Base-by-base conservation (phyloP, 2,329 filamentous ascomycete species). In the Sporothrix mexicana region DNA sequence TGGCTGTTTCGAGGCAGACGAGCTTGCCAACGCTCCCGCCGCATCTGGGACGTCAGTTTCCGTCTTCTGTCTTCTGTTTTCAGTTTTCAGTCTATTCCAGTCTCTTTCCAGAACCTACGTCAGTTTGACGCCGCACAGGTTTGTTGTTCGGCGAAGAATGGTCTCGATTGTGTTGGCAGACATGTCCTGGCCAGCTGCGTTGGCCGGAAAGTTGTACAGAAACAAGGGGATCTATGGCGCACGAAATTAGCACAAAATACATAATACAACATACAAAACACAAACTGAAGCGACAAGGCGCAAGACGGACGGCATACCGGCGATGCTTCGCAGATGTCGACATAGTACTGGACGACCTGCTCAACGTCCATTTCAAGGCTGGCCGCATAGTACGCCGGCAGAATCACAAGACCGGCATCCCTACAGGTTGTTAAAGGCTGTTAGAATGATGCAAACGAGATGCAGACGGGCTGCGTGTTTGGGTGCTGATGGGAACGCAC, bases 171-270 rank as follows among this genome's bases (percentile, higher is more conserved):
- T 57, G 1, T 30, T 9, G 55, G 55, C 55, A 4, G 55, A 36
- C 55, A 59, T 59, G 55, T 59, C 55, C 12, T 59, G 55, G 23
- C 55, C 55, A 10, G 55, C 55, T 4, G 55, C 55, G 12, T 59
- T 59, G 55, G 55, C 55, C 10, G 55, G 55, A 25, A 59, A 59
- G 55, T 59, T 59, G 55, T 59, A 59, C 55, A 59, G 55, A 59
- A 59, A 59, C 8, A 59, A 5, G 4, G 55, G 55, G 12, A 59
- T 59, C 51, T 53, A 9, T n/a, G 15, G n/a, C n/a, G n/a, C 23
- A 23, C n/a, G n/a, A 17, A 2, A n/a, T 53, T n/a, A 53, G 51
- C 9, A 23, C 7, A 23, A 20, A 53, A n/a, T n/a, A n/a, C n/a
- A n/a, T n/a, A n/a, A n/a, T n/a, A n/a, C n/a, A n/a, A n/a, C n/a